Percentiles rank a stretch among this genome's conserved stretches.
Conservation (phyloP, 2,329 filamentous ascomycete species). For the Sphaerulina musiva region DNA sequence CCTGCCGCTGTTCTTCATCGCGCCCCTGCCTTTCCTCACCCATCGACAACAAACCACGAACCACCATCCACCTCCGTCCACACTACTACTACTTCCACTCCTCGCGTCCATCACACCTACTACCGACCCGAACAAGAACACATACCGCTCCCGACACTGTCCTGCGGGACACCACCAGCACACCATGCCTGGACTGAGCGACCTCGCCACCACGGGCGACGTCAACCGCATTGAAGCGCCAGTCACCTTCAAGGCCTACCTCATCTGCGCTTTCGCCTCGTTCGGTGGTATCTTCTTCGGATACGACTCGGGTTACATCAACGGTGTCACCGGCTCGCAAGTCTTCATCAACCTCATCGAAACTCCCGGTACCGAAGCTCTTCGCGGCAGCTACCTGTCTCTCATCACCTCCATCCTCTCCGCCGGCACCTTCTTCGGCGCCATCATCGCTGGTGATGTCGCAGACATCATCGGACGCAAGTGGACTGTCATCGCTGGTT, state of each 20-base stretch:
- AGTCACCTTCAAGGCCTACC: slow-evolving; percentile 40
- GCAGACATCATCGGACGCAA: slow-evolving; percentile 69
- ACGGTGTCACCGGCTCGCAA: slow-evolving; percentile 39
- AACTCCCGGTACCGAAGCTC: slow-evolving; percentile 33
- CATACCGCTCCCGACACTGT: not conserved
- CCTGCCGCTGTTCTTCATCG: slow-evolving; percentile 2
- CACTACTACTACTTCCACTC: too few species aligned
- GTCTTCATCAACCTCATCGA: slow-evolving; percentile 51
- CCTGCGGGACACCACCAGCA: slow-evolving; percentile 4
- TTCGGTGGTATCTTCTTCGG: slow-evolving; percentile 64
- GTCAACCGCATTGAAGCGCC: slow-evolving; percentile 49
- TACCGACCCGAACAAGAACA: not conserved
- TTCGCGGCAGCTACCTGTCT: slow-evolving; percentile 40
- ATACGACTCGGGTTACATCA: slow-evolving; percentile 72
- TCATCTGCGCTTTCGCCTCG: slow-evolving; percentile 44
- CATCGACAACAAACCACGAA: slow-evolving; percentile 1
- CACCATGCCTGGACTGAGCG: slow-evolving; percentile 16
- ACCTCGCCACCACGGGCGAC: slow-evolving; percentile 42
- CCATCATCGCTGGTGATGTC: slow-evolving; percentile 69
- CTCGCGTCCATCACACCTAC: not conserved
- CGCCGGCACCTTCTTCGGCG: slow-evolving; percentile 64
- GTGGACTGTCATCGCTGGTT: slow-evolving; percentile 65
- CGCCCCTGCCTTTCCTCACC: not conserved
- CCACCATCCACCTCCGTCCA: not conserved
- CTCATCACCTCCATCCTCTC: slow-evolving; percentile 73